These are phyloP conservation scores for Pseudoscleropodium purum DNA, from an alignment of 225 moss, liverwort and hornwort genomes.

Conservation along the genomic window DNA sequence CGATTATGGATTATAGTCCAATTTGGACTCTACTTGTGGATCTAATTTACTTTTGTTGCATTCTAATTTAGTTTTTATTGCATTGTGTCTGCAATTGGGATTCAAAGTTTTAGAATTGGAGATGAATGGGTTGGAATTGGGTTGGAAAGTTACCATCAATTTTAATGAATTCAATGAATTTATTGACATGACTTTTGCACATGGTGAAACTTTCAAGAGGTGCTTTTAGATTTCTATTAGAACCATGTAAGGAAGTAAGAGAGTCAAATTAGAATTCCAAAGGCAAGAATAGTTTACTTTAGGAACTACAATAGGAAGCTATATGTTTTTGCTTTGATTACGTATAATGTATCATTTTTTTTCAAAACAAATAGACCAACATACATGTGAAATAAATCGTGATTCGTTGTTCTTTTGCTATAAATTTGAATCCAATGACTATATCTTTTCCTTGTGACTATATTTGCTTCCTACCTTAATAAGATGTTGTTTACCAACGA, in stretches of 20 bases:
- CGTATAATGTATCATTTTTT: no score
- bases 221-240: background rate
- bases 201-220: background rate
- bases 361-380: fast-evolving
- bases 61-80: background rate
- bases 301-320: fast-evolving
- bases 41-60: background rate
- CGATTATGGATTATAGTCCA: fast-evolving
- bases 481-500: no score
- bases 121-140: background rate
- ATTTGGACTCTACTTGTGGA: background rate
- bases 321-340: background rate
- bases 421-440: background rate
- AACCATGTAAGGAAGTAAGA: background rate
- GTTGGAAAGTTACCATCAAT: background rate
- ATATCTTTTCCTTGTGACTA: fast-evolving
- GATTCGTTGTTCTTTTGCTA: fast-evolving
- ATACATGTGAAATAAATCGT: no score
- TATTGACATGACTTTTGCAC: fast-evolving
- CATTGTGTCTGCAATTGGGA: background rate
- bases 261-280: background rate
- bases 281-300: background rate
- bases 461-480: background rate
- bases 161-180: background rate
- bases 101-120: background rate